phyloP scores from a whole-genome alignment of 2,329 filamentous ascomycete species.

The Talaromyces albobiverticillius region DNA sequence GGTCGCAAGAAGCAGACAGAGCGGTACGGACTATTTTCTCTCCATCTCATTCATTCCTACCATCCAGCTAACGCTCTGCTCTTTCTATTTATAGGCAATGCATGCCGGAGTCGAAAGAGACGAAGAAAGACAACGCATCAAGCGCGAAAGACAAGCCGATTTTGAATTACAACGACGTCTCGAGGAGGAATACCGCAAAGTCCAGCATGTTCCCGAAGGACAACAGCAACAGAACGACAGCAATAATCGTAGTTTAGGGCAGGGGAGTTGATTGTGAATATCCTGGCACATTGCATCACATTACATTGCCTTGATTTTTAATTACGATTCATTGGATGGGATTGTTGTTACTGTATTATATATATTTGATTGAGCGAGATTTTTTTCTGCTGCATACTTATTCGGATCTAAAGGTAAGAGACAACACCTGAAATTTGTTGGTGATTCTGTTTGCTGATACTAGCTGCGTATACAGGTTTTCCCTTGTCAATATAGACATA shows the following conservation, averaged over 20 bases:
- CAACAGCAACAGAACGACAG: constrained; percentile 25
- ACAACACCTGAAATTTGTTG: background rate
- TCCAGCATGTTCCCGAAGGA: constrained; percentile 70
- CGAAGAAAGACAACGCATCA: constrained; percentile 87
- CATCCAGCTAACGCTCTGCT: constrained; percentile 5
- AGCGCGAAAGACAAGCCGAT: constrained; percentile 85
- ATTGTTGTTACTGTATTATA: too few species aligned
- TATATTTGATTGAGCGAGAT: background rate
- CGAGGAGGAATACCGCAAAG: constrained; percentile 85
- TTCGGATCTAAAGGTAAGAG: background rate
- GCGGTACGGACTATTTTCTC: constrained; percentile 56
- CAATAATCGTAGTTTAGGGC: constrained; percentile 17
- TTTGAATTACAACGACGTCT: constrained; percentile 87
- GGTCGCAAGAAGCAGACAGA: constrained; percentile 79
- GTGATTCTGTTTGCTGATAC: background rate
- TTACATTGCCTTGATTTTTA: too few species aligned
- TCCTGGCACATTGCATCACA: background rate
- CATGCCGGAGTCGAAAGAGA: constrained; percentile 91
- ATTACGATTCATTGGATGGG: too few species aligned
- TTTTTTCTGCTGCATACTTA: background rate
- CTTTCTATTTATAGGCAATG: constrained; percentile 64
- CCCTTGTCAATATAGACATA: background rate
- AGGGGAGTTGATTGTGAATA: constrained; percentile 26
- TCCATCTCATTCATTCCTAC: background rate
- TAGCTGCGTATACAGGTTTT: background rate